phyloP scores from a whole-genome alignment of 495 filamentous ascomycete species.

The Pyrenula massariospora region DNA sequence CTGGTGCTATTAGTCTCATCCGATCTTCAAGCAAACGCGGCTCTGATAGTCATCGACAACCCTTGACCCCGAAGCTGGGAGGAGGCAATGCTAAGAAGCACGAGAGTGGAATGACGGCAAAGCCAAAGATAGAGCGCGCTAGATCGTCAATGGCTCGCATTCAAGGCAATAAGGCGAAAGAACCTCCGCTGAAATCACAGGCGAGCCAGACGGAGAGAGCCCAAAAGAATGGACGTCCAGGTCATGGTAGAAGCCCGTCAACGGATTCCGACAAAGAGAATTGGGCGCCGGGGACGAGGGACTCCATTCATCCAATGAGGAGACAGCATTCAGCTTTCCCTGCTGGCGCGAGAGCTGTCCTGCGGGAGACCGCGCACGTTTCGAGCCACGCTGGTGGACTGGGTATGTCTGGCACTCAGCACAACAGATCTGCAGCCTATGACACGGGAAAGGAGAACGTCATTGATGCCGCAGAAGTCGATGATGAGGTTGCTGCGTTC shows the following conservation, averaged over 20 bases:
- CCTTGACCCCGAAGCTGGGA: slow-evolving; percentile 32
- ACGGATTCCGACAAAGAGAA: slow-evolving; percentile 93
- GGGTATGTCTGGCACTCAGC: slow-evolving; percentile 1
- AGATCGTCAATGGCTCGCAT: slow-evolving; percentile 57
- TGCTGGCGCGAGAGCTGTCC: slow-evolving; percentile 25
- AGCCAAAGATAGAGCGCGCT: slow-evolving; percentile 51
- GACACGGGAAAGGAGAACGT: background rate
- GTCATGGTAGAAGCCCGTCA: slow-evolving; percentile 29
- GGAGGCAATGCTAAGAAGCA: slow-evolving; percentile 30
- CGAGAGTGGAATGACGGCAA: slow-evolving; percentile 36
- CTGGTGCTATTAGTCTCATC: slow-evolving; percentile 59
- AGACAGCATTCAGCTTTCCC: slow-evolving; percentile 17
- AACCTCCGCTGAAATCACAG: slow-evolving; percentile 9
- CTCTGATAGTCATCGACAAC: slow-evolving; percentile 35
- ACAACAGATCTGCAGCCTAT: background rate
- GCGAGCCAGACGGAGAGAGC: slow-evolving; percentile 14
- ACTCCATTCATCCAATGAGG: slow-evolving; percentile 21
- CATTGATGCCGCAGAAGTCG: slow-evolving; percentile 6
- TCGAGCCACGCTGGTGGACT: no score
- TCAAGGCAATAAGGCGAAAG: slow-evolving; percentile 17
- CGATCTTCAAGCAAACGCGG: slow-evolving; percentile 47
- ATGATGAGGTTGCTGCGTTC: slow-evolving; percentile 53
- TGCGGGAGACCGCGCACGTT: slow-evolving; percentile 28
- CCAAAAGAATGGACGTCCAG: slow-evolving; percentile 11
- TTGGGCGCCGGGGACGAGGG: slow-evolving; percentile 52